Evolutionary conservation across 176 grass and related monocot species (phyloP).

Genomic region (Bromus sterilis): DNA sequence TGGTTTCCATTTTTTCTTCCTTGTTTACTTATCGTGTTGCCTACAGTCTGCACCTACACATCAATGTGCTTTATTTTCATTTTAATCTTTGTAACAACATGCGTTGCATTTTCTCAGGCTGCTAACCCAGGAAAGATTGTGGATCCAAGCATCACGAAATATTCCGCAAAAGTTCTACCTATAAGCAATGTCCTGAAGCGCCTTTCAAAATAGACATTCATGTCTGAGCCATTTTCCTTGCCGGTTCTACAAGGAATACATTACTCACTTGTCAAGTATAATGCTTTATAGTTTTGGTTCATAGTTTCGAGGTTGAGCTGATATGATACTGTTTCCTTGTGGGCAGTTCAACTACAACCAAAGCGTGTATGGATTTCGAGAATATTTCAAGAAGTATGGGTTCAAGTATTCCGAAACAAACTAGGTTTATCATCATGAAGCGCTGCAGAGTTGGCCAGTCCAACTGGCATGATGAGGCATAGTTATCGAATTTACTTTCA

Average conservation of each 20-base stretch:
- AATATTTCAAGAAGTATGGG: slow-evolving; percentile 66
- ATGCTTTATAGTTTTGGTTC: not conserved
- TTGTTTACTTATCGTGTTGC: not conserved
- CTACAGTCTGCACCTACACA: not conserved
- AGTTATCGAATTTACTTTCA: not conserved
- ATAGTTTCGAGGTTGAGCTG: not conserved
- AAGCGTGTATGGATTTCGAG: slow-evolving; percentile 65
- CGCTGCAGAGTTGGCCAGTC: not conserved
- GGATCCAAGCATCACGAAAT: slow-evolving; percentile 74
- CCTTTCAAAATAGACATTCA: not conserved
- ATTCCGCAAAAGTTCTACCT: slow-evolving; percentile 63
- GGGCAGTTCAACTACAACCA: slow-evolving; percentile 75
- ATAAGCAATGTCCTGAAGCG: slow-evolving; percentile 31
- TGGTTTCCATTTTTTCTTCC: not conserved
- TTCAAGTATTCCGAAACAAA: slow-evolving; percentile 39
- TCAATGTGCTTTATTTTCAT: not conserved
- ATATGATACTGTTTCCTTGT: not conserved
- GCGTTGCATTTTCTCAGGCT: slow-evolving; percentile 29
- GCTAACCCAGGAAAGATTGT: slow-evolving; percentile 51
- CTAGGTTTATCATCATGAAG: not conserved
- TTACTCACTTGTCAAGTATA: not conserved
- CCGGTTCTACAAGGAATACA: not conserved
- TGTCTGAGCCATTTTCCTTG: not conserved
- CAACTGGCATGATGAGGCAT: not conserved
- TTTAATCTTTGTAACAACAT: not conserved